phyloP scores from a whole-genome alignment of 257 asterid species.

The Eucommia ulmoides region DNA sequence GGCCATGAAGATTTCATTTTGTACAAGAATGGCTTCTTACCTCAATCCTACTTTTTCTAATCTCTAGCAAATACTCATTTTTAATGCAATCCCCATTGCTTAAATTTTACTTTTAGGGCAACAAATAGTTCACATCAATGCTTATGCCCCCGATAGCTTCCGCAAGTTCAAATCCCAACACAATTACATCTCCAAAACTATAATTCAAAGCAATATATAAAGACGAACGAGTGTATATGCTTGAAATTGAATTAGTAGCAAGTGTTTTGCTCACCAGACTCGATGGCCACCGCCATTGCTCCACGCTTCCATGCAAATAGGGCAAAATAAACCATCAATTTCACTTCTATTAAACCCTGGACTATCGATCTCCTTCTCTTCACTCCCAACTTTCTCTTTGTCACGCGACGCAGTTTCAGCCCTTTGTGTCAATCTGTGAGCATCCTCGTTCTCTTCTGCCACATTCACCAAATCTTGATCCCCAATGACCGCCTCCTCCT shows the following conservation, averaged over 20 bases:
- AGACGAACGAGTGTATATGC: not conserved
- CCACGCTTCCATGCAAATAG: slow-evolving; percentile 92
- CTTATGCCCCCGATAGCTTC: not conserved
- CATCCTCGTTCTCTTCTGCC: slow-evolving; percentile 12
- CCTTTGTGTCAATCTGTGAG: slow-evolving; percentile 9
- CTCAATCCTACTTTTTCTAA: too few relatives aligned
- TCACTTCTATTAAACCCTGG: slow-evolving; percentile 41
- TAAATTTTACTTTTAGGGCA: not conserved
- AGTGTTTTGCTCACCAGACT: slow-evolving; percentile 38
- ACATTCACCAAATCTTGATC: slow-evolving; percentile 10
- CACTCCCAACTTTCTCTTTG: slow-evolving; percentile 12
- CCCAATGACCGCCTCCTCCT: slow-evolving; percentile 10
- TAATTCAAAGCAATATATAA: not conserved
- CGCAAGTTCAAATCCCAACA: too few relatives aligned
- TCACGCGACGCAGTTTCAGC: slow-evolving; percentile 15
- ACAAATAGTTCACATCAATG: not conserved
- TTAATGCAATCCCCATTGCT: too few relatives aligned
- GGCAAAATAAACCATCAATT: slow-evolving; percentile 66
- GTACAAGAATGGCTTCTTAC: too few relatives aligned
- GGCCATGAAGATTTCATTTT: too few relatives aligned
- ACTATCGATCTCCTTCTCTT: slow-evolving; percentile 29
- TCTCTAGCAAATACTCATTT: too few relatives aligned
- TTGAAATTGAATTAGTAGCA: not conserved
- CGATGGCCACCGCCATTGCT: slow-evolving; percentile 64
- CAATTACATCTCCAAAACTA: not conserved